Conservation (phyloP, 371 early-diverging fungal species). For the Rhizopus arrhizus region DNA sequence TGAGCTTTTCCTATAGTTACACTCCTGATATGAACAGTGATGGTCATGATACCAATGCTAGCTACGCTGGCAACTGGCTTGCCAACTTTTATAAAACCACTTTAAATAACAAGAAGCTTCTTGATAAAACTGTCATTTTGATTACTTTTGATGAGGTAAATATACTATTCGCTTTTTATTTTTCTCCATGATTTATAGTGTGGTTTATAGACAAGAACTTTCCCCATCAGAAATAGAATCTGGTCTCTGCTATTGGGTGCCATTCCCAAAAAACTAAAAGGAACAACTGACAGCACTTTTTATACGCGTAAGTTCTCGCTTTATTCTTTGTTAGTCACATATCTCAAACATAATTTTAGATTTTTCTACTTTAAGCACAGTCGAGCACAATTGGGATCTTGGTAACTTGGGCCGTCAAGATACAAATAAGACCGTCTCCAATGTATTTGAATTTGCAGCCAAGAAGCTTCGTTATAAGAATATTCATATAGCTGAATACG, state of each 20-base stretch:
- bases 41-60: constrained; percentile 34
- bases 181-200: background rate
- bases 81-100: constrained; percentile 26
- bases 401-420: constrained; percentile 59
- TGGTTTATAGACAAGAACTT: constrained; percentile 18
- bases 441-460: constrained; percentile 43
- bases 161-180: background rate
- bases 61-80: constrained; percentile 39
- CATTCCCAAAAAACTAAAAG: constrained; percentile 31
- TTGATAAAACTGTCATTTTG: constrained; percentile 27
- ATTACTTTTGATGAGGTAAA: constrained; percentile 38
- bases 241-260: constrained; percentile 37
- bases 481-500: constrained; percentile 28
- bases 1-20: constrained; percentile 12
- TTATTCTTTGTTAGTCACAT: background rate
- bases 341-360: constrained; percentile 4
- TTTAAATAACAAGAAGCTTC: constrained; percentile 23
- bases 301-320: constrained; percentile 44
- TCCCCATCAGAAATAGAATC: constrained; percentile 30
- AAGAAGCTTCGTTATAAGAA: constrained; percentile 33
- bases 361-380: constrained; percentile 59
- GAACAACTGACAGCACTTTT: constrained; percentile 51
- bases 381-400: constrained; percentile 62
- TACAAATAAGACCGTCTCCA: constrained; percentile 32
- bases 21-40: constrained; percentile 37